These are phyloP conservation scores for Rasamsonia emersonii DNA, from an alignment of 2,329 filamentous ascomycete genomes.

Conservation along the genomic window DNA sequence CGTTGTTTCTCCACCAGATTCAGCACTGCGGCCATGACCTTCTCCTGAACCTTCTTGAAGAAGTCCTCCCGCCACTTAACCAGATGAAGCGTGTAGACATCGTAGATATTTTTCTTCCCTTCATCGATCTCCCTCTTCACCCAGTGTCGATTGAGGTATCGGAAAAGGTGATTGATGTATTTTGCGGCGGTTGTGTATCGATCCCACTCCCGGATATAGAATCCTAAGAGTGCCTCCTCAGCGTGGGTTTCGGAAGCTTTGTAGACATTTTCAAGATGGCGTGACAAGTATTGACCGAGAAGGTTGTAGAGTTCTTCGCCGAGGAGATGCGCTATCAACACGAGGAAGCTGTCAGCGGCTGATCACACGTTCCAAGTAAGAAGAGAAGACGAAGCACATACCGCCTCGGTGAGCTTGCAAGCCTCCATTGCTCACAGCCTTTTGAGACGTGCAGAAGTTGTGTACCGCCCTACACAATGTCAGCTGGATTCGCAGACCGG, in stretches of 20 bases:
- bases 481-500: conserved; percentile 9
- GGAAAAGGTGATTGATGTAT: conserved; percentile 95
- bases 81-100: conserved; percentile 93
- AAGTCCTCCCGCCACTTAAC: conserved; percentile 93
- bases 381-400: conserved; percentile 27
- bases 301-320: conserved; percentile 95
- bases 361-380: background rate
- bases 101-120: conserved; percentile 95
- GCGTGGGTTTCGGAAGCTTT: conserved; percentile 67
- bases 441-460: conserved; percentile 98
- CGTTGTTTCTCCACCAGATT: conserved; percentile 95
- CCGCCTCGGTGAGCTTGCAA: conserved; percentile 62
- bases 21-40: conserved; percentile 91
- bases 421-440: conserved; percentile 58
- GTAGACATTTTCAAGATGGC: conserved; percentile 65
- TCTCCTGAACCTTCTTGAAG: conserved; percentile 71
- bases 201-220: conserved; percentile 95
- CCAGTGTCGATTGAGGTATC: conserved; percentile 96
- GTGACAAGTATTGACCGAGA: conserved; percentile 73
- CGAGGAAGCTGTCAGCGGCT: conserved; percentile 7
- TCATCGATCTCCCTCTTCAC: conserved; percentile 98
- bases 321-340: conserved; percentile 69
- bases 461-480: conserved; percentile 63
- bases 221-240: conserved; percentile 81
- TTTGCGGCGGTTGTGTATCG: conserved; percentile 92